phyloP scores from a whole-genome alignment of 306 rosid species.

The Gynostemma pentaphyllum region DNA sequence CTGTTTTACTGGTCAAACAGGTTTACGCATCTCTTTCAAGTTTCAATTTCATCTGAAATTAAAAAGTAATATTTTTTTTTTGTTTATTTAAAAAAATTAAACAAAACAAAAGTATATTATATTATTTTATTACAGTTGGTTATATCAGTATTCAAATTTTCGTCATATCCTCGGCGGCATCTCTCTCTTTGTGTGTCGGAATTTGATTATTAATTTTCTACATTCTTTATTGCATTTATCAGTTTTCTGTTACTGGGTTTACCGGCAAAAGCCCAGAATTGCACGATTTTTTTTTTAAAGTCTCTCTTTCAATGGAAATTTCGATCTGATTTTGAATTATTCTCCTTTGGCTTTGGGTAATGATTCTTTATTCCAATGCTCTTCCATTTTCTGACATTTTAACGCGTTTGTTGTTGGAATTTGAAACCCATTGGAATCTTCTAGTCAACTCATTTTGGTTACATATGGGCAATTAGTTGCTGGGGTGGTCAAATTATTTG shows the following conservation, averaged over 20 bases:
- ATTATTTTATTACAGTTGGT: background rate
- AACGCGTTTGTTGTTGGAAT: background rate
- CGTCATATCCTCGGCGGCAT: constrained; percentile 2
- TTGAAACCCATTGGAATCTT: background rate
- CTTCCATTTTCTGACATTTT: background rate
- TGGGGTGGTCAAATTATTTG: background rate
- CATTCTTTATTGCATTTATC: background rate
- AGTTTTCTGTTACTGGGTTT: constrained; percentile 1
- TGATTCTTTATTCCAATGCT: background rate
- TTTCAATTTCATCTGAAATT: background rate
- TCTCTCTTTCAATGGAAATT: background rate
- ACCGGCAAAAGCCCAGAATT: constrained; percentile 4
- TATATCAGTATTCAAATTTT: background rate
- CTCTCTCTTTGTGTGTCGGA: background rate
- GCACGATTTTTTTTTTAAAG: background rate
- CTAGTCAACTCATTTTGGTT: background rate
- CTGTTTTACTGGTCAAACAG: background rate
- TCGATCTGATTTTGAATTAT: background rate
- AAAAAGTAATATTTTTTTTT: background rate
- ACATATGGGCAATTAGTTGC: background rate
- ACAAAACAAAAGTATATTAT: no score
- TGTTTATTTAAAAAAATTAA: no score
- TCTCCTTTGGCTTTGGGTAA: background rate
- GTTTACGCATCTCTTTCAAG: background rate
- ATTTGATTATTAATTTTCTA: background rate